Evolutionary conservation across 805 yeast species (phyloP), one percentile per base, ranked within the genome.

Genomic region (Candida silvicultrix): DNA sequence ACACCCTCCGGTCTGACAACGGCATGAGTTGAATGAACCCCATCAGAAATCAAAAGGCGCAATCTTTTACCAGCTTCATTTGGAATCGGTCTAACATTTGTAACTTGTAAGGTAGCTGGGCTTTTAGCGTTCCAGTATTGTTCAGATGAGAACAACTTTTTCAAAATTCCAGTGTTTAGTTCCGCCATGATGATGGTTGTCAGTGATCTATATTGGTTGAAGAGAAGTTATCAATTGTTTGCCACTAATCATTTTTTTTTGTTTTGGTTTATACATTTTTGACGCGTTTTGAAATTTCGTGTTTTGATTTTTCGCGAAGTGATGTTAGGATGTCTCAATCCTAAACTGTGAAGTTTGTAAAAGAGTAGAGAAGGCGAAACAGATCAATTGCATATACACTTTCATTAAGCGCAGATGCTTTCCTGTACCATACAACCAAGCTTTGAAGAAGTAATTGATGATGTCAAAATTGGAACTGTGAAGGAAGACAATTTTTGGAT

Each of bases 1-100:
- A 73, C 71, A 49, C 67, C 69, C 43, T 68, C 72, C 32, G 79
- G 78, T 59, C 80, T 75, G 50, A 77, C 65, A 25, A 79, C 71
- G 5, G 78, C 79, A 53, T 79, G 78, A 43, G 75, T 68, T 25
- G 70, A 64, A 54, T 65, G 75, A 22, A 63, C 60, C 28, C 83
- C 83, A 60, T 79, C 85, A 36, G 75, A 72, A 19, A 79, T 56
- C 67, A 78, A 67, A 44, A 73, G 49, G 53, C 78, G 67, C 12
- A 69, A 56, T 54, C 77, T 61, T 48, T 66, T 69, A 18, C 74
- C 74, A 14, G 59, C 57, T 12, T 66, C 70, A 45, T 70, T 73
- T 16, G 66, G 63, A 41, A 69, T 66, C 11, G 64, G 65, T 47
- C 60, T 68, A 40, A 61, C 56, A 46, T 66, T 66, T 20, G 64